A percentile compares a stretch with the other conserved stretches of the same genome.
phyloP scores from a whole-genome alignment of 2,329 filamentous ascomycete genomes.

The Westerdykella aurantiaca region DNA sequence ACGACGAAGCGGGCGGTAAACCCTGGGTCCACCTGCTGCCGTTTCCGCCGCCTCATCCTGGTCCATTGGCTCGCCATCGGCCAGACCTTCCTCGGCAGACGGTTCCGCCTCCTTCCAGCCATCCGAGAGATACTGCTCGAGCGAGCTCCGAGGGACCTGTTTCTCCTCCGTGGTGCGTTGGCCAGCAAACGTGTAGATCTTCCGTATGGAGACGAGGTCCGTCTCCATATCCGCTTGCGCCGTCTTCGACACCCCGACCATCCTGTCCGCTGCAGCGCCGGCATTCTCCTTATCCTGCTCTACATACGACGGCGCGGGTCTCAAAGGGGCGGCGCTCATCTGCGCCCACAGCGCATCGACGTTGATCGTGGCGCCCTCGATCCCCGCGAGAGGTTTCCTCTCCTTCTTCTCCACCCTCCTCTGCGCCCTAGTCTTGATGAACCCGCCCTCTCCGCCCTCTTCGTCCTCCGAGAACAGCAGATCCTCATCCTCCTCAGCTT shows the following conservation, averaged over 20 bases:
- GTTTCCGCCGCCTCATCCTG: neutral
- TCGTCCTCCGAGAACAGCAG: slow-evolving; percentile 21
- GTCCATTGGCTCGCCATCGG: neutral
- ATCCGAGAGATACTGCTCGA: slow-evolving; percentile 23
- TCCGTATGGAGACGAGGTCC: slow-evolving; percentile 56
- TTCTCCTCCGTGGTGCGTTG: slow-evolving; percentile 68
- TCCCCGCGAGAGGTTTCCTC: slow-evolving; percentile 47
- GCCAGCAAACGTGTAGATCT: slow-evolving; percentile 70
- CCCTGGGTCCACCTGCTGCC: slow-evolving; percentile 9
- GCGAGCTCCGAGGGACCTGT: slow-evolving; percentile 47
- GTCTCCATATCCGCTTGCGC: slow-evolving; percentile 18
- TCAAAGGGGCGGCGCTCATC: slow-evolving; percentile 51
- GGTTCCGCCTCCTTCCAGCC: slow-evolving; percentile 27
- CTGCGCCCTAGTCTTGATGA: slow-evolving; percentile 69
- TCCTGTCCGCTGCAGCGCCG: slow-evolving; percentile 3
- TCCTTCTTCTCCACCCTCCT: slow-evolving; percentile 61
- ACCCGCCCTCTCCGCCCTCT: slow-evolving; percentile 51
- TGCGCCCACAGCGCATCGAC: slow-evolving; percentile 66
- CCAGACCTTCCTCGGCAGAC: slow-evolving; percentile 2
- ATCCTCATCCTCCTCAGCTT: slow-evolving; percentile 14
- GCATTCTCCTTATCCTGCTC: slow-evolving; percentile 9
- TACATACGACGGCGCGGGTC: slow-evolving; percentile 24
- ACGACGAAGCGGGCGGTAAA: slow-evolving; percentile 35
- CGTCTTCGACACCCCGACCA: slow-evolving; percentile 7
- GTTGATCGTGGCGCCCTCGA: slow-evolving; percentile 61